Evolutionary conservation across 768 basidiomycete genomes (phyloP).

Genomic region (Inosperma sp.): DNA sequence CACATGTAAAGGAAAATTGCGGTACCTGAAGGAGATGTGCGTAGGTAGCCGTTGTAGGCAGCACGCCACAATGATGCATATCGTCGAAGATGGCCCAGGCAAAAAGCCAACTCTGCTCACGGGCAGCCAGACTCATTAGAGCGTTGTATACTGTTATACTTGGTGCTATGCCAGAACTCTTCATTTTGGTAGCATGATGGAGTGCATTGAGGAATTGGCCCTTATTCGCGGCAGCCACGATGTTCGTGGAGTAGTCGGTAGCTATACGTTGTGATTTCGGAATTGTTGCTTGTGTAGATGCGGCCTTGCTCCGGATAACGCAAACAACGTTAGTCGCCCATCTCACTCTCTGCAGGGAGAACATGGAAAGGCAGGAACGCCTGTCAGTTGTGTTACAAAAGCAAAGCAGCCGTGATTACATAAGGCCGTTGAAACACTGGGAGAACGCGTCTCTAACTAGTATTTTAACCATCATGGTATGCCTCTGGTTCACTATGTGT

Average conservation of each 20-base stretch:
- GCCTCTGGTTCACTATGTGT: background rate
- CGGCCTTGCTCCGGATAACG: background rate
- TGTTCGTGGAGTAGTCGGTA: slow-evolving; percentile 29
- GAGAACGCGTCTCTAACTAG: no score
- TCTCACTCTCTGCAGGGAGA: no score
- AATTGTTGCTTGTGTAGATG: background rate
- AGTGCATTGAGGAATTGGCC: slow-evolving; percentile 40
- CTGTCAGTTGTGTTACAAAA: no score
- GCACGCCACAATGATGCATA: slow-evolving; percentile 50
- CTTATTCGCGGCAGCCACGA: slow-evolving; percentile 35
- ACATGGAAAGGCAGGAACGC: no score
- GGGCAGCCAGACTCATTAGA: slow-evolving; percentile 47
- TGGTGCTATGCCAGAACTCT: slow-evolving; percentile 47
- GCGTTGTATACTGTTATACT: slow-evolving; percentile 52
- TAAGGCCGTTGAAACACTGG: no score
- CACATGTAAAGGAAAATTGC: no score
- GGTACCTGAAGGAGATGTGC: slow-evolving; percentile 57
- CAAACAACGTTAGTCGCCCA: no score
- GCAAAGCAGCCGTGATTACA: no score
- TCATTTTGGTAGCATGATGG: slow-evolving; percentile 52
- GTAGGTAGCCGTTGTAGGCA: slow-evolving; percentile 49
- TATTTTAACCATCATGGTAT: background rate
- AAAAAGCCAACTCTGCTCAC: slow-evolving; percentile 42
- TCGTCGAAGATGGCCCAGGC: slow-evolving; percentile 67
- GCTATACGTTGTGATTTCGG: background rate